These are phyloP conservation scores for Sporodiniella umbellata DNA, from an alignment of 371 early-diverging fungal species.

Conservation along the genomic window DNA sequence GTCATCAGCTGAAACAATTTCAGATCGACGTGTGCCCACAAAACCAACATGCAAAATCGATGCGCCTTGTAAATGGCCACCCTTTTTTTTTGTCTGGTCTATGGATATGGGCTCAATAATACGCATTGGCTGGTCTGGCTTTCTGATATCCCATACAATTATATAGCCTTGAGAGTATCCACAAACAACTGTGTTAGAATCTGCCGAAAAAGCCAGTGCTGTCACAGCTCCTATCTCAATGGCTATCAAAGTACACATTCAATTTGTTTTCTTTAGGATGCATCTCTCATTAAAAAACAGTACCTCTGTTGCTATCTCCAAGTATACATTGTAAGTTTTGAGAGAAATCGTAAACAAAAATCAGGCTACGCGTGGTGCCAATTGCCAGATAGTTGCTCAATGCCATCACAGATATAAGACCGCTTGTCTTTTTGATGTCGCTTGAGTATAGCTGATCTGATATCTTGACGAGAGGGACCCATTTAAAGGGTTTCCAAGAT, in stretches of 20 bases:
- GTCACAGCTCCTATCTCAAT: slow-evolving; percentile 71
- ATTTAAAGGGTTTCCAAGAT: slow-evolving; percentile 71
- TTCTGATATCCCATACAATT: slow-evolving; percentile 69
- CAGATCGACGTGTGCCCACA: slow-evolving; percentile 62
- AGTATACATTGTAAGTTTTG: slow-evolving; percentile 65
- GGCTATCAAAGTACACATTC: slow-evolving; percentile 25
- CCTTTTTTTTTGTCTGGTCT: slow-evolving; percentile 41
- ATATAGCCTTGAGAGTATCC: slow-evolving; percentile 75
- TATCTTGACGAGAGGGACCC: slow-evolving; percentile 67
- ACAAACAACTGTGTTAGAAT: slow-evolving; percentile 64
- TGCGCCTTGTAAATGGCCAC: slow-evolving; percentile 70
- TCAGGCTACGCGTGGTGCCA: slow-evolving; percentile 71
- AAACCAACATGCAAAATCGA: slow-evolving; percentile 70
- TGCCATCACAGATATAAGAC: slow-evolving; percentile 57
- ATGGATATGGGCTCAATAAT: slow-evolving; percentile 52
- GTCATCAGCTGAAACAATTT: slow-evolving; percentile 72
- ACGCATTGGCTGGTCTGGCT: slow-evolving; percentile 45
- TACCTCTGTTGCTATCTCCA: slow-evolving; percentile 55
- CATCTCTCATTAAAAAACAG: too few species aligned
- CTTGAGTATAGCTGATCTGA: slow-evolving; percentile 67
- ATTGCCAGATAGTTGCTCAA: slow-evolving; percentile 67
- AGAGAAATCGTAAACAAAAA: slow-evolving; percentile 69
- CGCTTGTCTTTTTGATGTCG: slow-evolving; percentile 51
- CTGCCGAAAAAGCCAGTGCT: slow-evolving; percentile 67
- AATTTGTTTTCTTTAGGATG: too few species aligned